phyloP scores from a whole-genome alignment of 495 filamentous ascomycete genomes.

The Penicillium atrosanguineum region DNA sequence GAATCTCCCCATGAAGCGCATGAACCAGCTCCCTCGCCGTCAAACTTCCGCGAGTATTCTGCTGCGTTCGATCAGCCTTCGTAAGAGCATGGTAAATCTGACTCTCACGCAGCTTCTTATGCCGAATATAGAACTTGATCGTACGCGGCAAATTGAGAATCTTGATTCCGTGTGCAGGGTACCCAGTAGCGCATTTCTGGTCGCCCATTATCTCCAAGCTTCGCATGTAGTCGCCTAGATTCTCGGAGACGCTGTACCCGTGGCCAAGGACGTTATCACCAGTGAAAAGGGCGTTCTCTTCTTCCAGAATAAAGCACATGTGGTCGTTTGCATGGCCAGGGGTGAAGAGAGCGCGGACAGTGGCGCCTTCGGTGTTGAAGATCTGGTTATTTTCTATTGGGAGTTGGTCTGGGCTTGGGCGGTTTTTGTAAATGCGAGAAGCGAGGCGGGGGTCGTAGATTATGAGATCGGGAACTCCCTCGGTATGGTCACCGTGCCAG shows the following conservation, averaged over 20 bases:
- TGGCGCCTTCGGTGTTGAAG: conserved; percentile 40
- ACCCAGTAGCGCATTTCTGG: conserved; percentile 32
- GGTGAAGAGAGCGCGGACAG: conserved; percentile 35
- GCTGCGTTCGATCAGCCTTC: conserved; percentile 2
- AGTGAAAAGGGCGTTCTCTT: conserved; percentile 78
- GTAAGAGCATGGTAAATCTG: conserved; percentile 32
- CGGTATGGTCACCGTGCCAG: conserved; percentile 78
- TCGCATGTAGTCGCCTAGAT: conserved; percentile 38
- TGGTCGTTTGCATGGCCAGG: conserved; percentile 47
- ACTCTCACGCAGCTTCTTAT: conserved; percentile 36
- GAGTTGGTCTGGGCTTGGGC: conserved; percentile 46
- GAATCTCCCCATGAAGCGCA: conserved; percentile 33
- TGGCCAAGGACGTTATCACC: conserved; percentile 65
- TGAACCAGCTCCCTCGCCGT: conserved; percentile 39
- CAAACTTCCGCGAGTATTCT: conserved; percentile 24
- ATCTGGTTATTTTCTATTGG: conserved; percentile 39
- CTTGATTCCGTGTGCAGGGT: conserved; percentile 41
- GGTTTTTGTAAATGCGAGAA: conserved; percentile 38
- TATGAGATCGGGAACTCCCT: conserved; percentile 64
- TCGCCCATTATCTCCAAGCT: conserved; percentile 28
- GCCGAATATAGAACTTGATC: conserved; percentile 27
- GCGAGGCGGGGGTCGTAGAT: conserved; percentile 45
- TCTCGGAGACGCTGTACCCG: conserved; percentile 30
- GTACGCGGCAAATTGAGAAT: conserved; percentile 35
- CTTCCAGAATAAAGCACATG: conserved; percentile 48